Percentiles rank a stretch among this genome's conserved stretches.
Evolutionary conservation across 2,329 filamentous ascomycete species (phyloP).

Genomic region (Colletotrichum gigasporum): DNA sequence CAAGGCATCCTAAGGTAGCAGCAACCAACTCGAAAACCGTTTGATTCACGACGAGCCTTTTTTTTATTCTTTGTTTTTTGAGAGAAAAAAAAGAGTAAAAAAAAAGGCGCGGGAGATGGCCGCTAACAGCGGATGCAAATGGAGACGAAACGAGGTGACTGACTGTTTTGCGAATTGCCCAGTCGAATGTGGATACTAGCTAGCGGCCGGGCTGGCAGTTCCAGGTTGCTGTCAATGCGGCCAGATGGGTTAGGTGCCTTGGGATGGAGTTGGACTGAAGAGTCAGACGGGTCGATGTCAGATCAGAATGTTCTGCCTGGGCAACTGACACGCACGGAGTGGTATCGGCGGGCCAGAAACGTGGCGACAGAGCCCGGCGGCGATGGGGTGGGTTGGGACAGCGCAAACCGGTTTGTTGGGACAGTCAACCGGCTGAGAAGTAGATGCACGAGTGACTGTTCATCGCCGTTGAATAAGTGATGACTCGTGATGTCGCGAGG

Average conservation of each 20-base stretch:
- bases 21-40: not conserved
- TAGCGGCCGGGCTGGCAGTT: not conserved
- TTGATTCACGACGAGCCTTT: not conserved
- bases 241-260: not conserved
- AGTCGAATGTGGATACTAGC: not conserved
- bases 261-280: not conserved
- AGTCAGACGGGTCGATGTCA: not conserved
- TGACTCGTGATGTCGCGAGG: not conserved
- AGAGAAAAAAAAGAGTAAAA: not conserved
- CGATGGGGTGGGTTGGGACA: not conserved
- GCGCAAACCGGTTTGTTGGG: not conserved
- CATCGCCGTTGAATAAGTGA: not conserved
- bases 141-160: not conserved
- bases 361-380: not conserved
- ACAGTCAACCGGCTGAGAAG: not conserved
- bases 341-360: not conserved
- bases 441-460: not conserved
- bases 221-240: not conserved
- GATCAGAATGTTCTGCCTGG: not conserved
- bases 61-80: too few relatives aligned
- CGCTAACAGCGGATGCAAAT: slow-evolving; percentile 2
- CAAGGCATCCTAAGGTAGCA: not conserved
- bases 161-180: not conserved
- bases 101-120: not conserved
- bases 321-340: not conserved